These are phyloP conservation scores for Trichosporon sp. DNA, from an alignment of 1,284 basidiomycete genomes.

Conservation along the genomic window DNA sequence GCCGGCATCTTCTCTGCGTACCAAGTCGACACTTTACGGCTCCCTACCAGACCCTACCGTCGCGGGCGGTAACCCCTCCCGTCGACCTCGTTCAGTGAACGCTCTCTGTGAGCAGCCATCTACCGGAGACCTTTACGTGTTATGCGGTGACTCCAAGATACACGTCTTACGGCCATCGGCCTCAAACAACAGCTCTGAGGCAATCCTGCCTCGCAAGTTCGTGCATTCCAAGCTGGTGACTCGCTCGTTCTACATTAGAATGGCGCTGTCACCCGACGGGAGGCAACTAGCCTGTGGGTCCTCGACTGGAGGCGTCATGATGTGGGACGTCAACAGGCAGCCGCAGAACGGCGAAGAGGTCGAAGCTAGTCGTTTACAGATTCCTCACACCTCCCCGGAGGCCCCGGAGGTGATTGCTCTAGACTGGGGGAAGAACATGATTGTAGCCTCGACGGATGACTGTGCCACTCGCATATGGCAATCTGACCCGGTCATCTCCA, in stretches of 20 bases:
- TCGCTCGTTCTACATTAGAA: slow-evolving; percentile 50
- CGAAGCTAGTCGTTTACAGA: neutral
- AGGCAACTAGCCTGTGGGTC: slow-evolving; percentile 50
- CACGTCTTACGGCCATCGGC: slow-evolving; percentile 46
- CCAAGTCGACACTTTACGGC: slow-evolving; percentile 35
- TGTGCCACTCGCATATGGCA: slow-evolving; percentile 51
- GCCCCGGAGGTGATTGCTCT: slow-evolving; percentile 49
- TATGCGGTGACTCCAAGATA: slow-evolving; percentile 49
- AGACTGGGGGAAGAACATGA: slow-evolving; percentile 55
- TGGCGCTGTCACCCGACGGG: slow-evolving; percentile 52
- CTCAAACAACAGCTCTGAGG: slow-evolving; percentile 22
- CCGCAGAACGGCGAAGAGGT: neutral
- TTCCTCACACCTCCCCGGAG: neutral
- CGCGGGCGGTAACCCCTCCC: slow-evolving; percentile 33
- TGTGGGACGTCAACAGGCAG: slow-evolving; percentile 42
- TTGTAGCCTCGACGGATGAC: slow-evolving; percentile 53
- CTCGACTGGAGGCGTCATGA: slow-evolving; percentile 47
- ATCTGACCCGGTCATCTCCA: slow-evolving; percentile 35
- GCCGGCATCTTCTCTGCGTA: slow-evolving; percentile 33
- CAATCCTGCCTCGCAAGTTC: slow-evolving; percentile 44
- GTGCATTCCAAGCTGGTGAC: slow-evolving; percentile 46
- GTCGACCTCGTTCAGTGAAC: slow-evolving; percentile 48
- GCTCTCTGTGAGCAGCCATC: slow-evolving; percentile 45
- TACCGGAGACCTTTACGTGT: slow-evolving; percentile 48
- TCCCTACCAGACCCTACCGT: slow-evolving; percentile 47